Base-by-base conservation (phyloP, 306 rosid genomes). In the Dalbergia cochinchinensis region DNA sequence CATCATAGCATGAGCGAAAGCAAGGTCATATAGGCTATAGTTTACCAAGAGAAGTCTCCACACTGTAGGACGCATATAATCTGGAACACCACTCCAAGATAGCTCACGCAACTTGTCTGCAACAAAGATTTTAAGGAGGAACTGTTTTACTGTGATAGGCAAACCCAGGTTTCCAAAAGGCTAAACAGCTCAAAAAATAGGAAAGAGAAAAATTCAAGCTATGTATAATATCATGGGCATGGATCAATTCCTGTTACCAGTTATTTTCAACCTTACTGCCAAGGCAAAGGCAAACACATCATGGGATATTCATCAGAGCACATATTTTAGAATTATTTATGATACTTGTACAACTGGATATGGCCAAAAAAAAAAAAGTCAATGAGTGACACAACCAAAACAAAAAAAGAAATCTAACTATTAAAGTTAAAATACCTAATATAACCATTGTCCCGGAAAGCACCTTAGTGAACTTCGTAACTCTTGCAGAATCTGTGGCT, bases 1-100 rank as follows among this genome's bases (percentile, higher is more conserved):
- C 51, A 34, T 35, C 73, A 31, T 39, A 76, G 44, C 47, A 77
- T 18, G 41, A 54, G 11, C 73, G 31, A 39, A 45, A 67, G 54
- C 12, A 15, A 65, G 61, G 61, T 12, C 22, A 74, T 74, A 20
- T 5, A 26, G 31, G 31, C 31, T 26, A 26, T 26, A 78, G 75
- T 90, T 88, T 91, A 93, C 97, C 94, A 93, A 81, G 71, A 93
- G 91, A 81, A 93, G 96, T 86, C 96, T 89, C 97, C 97, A 93
- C 42, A 88, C 83, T 57, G 83, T 84, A 5, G 97, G 94, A 35
- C 97, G 96, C 96, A 93, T 84, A 59, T 93, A 85, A 48, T 92
- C 92, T 12, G 90, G 94, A 78, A 93, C 69, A 39, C 97, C 97
- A 87, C 92, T 93, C 97, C 97, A 93, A 84, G 97, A 91, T 83